Percentiles rank a stretch among this genome's conserved stretches.
These are phyloP conservation scores for Diplotaxis tenuifolia DNA, from an alignment of 345 rosid species.

Conservation along the genomic window DNA sequence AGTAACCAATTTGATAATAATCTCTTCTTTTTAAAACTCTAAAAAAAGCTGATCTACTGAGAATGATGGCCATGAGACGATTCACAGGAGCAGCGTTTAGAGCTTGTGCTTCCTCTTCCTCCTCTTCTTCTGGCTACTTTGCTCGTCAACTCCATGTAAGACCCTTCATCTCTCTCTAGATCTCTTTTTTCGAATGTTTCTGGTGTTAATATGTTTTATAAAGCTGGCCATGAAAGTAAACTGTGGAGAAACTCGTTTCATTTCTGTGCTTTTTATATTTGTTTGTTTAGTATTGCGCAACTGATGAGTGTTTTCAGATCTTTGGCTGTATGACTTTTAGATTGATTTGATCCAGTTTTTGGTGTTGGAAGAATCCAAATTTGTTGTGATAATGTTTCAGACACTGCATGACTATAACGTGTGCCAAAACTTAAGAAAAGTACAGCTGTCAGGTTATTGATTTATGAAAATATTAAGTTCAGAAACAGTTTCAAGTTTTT, in stretches of 20 bases:
- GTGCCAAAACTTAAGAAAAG: too few relatives aligned
- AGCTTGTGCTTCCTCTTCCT: constrained; percentile 43
- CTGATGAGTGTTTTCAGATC: too few relatives aligned
- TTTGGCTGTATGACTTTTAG: too few relatives aligned
- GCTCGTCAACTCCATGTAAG: constrained; percentile 67
- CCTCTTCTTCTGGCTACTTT: constrained; percentile 41
- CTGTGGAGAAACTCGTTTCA: background rate
- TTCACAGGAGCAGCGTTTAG: constrained; percentile 51
- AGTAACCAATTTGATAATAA: constrained; percentile 9
- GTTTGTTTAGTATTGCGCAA: too few relatives aligned
- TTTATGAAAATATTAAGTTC: too few relatives aligned
- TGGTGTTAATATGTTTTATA: background rate
- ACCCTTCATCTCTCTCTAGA: background rate
- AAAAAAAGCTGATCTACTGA: constrained; percentile 8
- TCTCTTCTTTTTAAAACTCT: background rate
- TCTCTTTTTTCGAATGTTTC: background rate
- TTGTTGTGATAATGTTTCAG: too few relatives aligned
- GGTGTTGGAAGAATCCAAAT: too few relatives aligned
- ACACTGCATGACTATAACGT: too few relatives aligned
- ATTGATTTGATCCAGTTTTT: too few relatives aligned
- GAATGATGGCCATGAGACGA: constrained; percentile 57
- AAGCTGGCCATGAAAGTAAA: background rate
- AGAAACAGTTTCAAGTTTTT: too few relatives aligned
- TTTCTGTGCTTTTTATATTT: background rate
- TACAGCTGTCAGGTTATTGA: too few relatives aligned